Evolutionary conservation across 148 eudicot species (phyloP), one percentile per base, ranked within the genome.

Genomic region (Mesembryanthemum crystallinum): DNA sequence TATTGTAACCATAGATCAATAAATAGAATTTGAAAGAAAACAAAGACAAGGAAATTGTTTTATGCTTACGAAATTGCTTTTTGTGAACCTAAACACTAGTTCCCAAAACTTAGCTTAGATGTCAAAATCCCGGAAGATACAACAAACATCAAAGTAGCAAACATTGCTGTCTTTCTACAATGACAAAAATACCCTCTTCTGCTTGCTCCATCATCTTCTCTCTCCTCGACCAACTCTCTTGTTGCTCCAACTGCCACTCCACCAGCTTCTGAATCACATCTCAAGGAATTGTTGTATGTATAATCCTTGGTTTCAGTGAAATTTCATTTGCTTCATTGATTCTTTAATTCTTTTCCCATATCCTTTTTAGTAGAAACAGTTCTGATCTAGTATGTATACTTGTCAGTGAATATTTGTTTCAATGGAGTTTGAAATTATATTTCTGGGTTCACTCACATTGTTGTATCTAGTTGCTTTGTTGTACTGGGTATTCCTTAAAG

Each of bases 401-500:
- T 29, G 2, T 37, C 5, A 58, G 35, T 29, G 21, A 63, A 18
- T n/a, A 54, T 69, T 58, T 58, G 45, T 25, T 64, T 10, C 18
- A 58, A 82, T 82, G 84, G 81, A 82, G 23, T 78, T 24, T 74
- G 84, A 74, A 43, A 28, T 63, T 64, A 69, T 77, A 13, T 21
- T 82, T 32, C 81, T 82, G 60, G 84, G 84, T 28, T 68, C 76
- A 78, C 75, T 82, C 28, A 78, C 84, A 73, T 77, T 82, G 75
- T 32, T 82, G 29, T 82, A 82, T 64, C 64, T 82, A 82, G 47
- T 51, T 9, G 84, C 84, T 73, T 73, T 82, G 70, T 23, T 83
- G 63, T 74, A 84, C 68, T 84, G 79, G 80, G 86, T 81, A 30
- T 76, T 73, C 62, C 74, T 77, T 20, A 83, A 73, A 83, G 82